Conservation (phyloP, 306 rosid species). For the Cucumis hystrix region DNA sequence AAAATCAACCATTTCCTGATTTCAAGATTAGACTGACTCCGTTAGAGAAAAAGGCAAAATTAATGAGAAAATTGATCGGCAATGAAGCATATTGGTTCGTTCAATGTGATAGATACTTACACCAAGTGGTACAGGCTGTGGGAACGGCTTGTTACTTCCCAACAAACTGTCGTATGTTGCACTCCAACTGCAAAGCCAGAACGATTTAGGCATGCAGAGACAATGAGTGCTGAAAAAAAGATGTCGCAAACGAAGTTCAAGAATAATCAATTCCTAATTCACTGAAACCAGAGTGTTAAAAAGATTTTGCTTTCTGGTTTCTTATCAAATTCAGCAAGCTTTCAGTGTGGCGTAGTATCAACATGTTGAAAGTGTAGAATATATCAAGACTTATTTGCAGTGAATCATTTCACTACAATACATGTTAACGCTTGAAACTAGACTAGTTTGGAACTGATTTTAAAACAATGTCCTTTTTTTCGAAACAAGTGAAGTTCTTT, state of each 20-base stretch:
- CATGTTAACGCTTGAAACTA: not conserved
- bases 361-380: not conserved
- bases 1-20: slow-evolving; percentile 95
- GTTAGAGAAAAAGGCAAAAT: not conserved
- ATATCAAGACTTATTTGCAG: not conserved
- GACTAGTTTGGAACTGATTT: not conserved
- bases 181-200: slow-evolving; percentile 87
- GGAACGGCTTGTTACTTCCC: slow-evolving; percentile 77
- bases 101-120: slow-evolving; percentile 30
- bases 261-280: slow-evolving; percentile 18
- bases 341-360: not conserved
- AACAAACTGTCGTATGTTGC: slow-evolving; percentile 73
- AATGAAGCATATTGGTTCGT: not conserved
- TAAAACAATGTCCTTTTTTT: not conserved
- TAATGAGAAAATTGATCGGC: not conserved
- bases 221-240: slow-evolving; percentile 40
- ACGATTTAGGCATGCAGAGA: slow-evolving; percentile 35
- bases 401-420: not conserved
- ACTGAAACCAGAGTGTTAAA: not conserved
- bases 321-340: not conserved
- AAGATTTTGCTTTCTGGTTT: not conserved
- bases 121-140: slow-evolving; percentile 64
- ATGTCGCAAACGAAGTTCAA: slow-evolving; percentile 19
- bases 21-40: not conserved
- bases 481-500: not conserved